Evolutionary conservation across 1,284 basidiomycete genomes (phyloP), one percentile per base, ranked within the genome.

Genomic region (Ustilago trichophora): DNA sequence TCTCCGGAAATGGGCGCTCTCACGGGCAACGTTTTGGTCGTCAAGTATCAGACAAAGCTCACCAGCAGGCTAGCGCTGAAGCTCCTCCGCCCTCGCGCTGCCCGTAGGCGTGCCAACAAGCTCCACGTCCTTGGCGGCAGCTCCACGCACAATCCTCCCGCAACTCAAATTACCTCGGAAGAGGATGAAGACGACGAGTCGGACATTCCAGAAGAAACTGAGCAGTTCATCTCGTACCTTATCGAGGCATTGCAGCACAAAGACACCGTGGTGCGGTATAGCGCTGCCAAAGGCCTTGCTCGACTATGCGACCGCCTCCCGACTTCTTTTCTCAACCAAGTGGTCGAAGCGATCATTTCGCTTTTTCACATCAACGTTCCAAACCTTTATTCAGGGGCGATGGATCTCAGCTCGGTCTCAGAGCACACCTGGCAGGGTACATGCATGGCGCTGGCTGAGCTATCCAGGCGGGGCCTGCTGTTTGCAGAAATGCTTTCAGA

Each of bases 211-310:
- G 89, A 91, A 43, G 88, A 90, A 47, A 85, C 93, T 5, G 95
- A 98, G 77, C 82, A 82, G 0, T 85, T 89, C 27, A 83, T 98
- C 13, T 89, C 91, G 59, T 86, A 88, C 31, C 83, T 98, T 2
- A 88, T 98, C 76, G 84, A 85, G 25, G 85, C 86, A 11, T 83
- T 98, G 18, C 89, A 92, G 75, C 92, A 98, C 82, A 91, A 96
- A 92, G 94, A 98, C 78, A 97, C 96, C 0, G 85, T 93, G 25
- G 93, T 98, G 18, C 90, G 96, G 40, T 98, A 93, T 87, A 93
- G 94, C 10, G 88, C 92, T 3, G 92, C 96, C 6, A 99, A 98
- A 82, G 92, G 92, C 22, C 84, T 98, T 11, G 91, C 93, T 6
- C 88, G 93, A 7, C 86, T 98, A 34, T 87, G 91, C 2, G 88